phyloP scores from a whole-genome alignment of 2,329 filamentous ascomycete genomes.

The Colletotrichum spaethianum region DNA sequence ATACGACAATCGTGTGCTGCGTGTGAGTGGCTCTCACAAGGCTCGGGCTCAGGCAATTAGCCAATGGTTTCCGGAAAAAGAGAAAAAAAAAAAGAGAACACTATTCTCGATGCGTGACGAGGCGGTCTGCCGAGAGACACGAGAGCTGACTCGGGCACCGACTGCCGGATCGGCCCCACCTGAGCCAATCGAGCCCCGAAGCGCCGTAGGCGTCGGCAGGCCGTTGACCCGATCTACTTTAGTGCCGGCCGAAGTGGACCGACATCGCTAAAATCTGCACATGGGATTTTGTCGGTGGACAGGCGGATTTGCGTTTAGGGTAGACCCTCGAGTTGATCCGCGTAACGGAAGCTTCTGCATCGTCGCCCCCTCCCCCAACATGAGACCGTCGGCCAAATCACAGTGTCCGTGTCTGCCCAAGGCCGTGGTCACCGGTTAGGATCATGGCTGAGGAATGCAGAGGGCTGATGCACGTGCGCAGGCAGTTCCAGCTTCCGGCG shows the following conservation, averaged over 20 bases:
- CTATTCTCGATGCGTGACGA: neutral
- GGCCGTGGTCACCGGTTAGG: neutral
- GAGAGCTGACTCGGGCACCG: constrained; percentile 2
- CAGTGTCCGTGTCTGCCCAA: constrained; percentile 10
- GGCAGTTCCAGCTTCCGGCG: constrained; percentile 7
- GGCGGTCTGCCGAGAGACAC: constrained; percentile 18
- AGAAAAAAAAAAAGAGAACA: neutral
- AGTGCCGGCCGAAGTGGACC: constrained; percentile 4
- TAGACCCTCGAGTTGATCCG: constrained; percentile 7
- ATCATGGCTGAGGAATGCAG: constrained; percentile 21
- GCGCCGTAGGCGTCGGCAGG: constrained; percentile 1
- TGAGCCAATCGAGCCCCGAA: constrained; percentile 12
- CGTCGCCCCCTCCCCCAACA: neutral
- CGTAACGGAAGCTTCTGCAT: neutral
- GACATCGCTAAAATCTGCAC: neutral
- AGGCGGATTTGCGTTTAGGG: constrained; percentile 1
- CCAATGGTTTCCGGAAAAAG: too few relatives aligned
- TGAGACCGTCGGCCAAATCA: constrained; percentile 31
- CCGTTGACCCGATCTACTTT: constrained; percentile 2
- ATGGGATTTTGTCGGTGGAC: constrained; percentile 5
- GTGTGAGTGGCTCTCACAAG: neutral
- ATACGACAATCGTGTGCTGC: neutral
- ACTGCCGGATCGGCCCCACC: constrained; percentile 23
- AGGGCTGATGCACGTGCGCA: constrained; percentile 25
- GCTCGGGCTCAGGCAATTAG: neutral